Evolutionary conservation across 148 eudicot genomes (phyloP).

Genomic region (Camellia lanceoleosa): DNA sequence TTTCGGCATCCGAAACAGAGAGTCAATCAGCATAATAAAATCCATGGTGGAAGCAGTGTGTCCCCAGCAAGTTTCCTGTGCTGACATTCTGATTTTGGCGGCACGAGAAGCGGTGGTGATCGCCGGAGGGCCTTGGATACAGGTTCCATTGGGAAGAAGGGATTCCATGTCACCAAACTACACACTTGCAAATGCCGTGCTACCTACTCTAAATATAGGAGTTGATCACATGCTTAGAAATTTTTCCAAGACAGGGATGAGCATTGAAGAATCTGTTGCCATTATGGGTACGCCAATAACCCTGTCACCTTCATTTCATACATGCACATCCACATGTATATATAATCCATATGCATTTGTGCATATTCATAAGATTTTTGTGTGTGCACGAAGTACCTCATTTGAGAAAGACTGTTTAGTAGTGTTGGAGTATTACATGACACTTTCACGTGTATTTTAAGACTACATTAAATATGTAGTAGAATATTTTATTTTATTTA

Average conservation of each 20-base stretch:
- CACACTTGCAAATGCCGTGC: slow-evolving; percentile 35
- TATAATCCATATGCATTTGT: too few relatives aligned
- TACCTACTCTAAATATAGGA: slow-evolving; percentile 36
- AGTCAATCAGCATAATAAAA: slow-evolving; percentile 32
- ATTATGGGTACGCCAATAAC: slow-evolving; percentile 34
- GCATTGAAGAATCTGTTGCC: slow-evolving; percentile 50
- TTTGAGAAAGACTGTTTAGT: too few relatives aligned
- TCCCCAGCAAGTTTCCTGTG: slow-evolving; percentile 51
- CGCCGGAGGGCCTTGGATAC: slow-evolving; percentile 41
- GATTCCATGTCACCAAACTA: slow-evolving; percentile 36
- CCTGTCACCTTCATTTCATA: background rate
- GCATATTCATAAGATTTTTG: too few relatives aligned
- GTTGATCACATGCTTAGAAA: slow-evolving; percentile 36
- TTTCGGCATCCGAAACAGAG: slow-evolving; percentile 49
- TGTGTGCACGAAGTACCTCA: too few relatives aligned
- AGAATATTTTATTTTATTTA: too few relatives aligned
- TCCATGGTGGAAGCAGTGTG: slow-evolving; percentile 38
- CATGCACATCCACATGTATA: background rate
- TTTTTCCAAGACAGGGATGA: slow-evolving; percentile 47
- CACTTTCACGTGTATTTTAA: too few relatives aligned
- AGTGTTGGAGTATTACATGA: too few relatives aligned
- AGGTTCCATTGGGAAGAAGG: slow-evolving; percentile 55
- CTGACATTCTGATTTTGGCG: slow-evolving; percentile 51
- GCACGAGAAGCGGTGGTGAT: slow-evolving; percentile 46
- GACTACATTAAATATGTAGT: too few relatives aligned